Base-by-base conservation (phyloP, 345 rosid species). In the Jatropha curcas region DNA sequence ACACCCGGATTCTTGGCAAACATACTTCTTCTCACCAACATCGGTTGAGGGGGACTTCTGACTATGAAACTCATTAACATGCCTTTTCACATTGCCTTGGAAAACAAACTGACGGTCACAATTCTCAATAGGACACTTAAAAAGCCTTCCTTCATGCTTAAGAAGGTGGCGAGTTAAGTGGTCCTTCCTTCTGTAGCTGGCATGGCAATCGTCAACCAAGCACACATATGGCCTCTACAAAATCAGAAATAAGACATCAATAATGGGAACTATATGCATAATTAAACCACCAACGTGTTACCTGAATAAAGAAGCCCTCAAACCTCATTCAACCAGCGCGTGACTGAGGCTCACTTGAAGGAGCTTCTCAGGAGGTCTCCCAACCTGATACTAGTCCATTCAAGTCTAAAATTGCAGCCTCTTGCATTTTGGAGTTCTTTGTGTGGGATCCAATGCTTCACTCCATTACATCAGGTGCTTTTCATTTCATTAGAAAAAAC, bases 341-440 rank as follows among this genome's bases (percentile, higher is more conserved):
- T 94, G 98, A 86, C 53, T 24, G 88, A 92, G 98, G 98, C 98
- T 64, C 60, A 64, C 97, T 83, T 89, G 91, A 86, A 39, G 96
- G 92, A 90, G 93, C 98, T 94, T 92, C 97, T 92, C 97, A 90
- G 98, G 98, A 65, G 97, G 97, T 90, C 97, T 79, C 98, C 98
- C 98, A 70, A 77, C 98, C 97, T 92, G 97, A 94, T 90, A 94
- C 98, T 94, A 66, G 92, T 90, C 97, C 97, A 84, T 53, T 86
- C 90, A 86, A 89, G 87, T 25, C 52, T 27, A 65, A 67, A 78
- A 71, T 60, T 28, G 74, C 82, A 89, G 90, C 94, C 98, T 89
- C 94, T 77, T 4, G 89, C 98, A 94, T 94, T 89, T 94, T 92
- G 98, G 98, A 94, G 98, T 90, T 94, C 97, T 77, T 82, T 75